Evolutionary conservation across 2,329 filamentous ascomycete genomes (phyloP), one percentile per base, ranked within the genome.

Genomic region (Phoma sp.): DNA sequence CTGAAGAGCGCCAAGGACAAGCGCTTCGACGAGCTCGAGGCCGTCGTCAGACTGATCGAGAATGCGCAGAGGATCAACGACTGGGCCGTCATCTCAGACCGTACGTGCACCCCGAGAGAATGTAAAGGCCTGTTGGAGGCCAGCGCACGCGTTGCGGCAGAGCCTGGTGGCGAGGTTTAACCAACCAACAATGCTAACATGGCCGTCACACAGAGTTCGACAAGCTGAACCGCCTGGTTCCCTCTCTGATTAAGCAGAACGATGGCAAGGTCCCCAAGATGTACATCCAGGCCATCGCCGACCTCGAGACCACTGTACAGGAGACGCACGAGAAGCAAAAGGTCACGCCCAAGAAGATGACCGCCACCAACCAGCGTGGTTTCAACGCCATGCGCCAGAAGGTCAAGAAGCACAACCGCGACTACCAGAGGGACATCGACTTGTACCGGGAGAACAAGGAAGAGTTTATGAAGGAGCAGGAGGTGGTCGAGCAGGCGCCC

Each of bases 1-100:
- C 90, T 98, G 72, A 97, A 96, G 85, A 97, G 92, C 78, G 93
- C 93, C 71, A 98, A 98, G 80, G 92, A 98, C 82, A 99, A 99
- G 85, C 87, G 95, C 59, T 84, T 92, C 64, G 93, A 97, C 73
- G 96, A 98, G 78, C 84, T 99, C 57, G 93, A 99, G 77, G 85
- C 86, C 56, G 96, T 88, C 36, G 90, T 98, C 71, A 89, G 90
- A 76, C 80, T 90, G 72, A 98, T 99, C 72, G 93, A 98, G 75
- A 99, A 99, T 80, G 93, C 91, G 59, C 84, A 95, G 78, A 98
- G 96, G 84, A 99, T 98, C 73, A 92, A 91, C 73, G 95, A 99
- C 80, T 99, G 95, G 95, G 90, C 89, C 64, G 88, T 93, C 60
- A 96, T 98, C 66, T 91, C 92, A 59, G 85, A 86, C 73, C 92